Evolutionary conservation across 306 rosid species (phyloP).

Genomic region (Erythrophleum fordii): DNA sequence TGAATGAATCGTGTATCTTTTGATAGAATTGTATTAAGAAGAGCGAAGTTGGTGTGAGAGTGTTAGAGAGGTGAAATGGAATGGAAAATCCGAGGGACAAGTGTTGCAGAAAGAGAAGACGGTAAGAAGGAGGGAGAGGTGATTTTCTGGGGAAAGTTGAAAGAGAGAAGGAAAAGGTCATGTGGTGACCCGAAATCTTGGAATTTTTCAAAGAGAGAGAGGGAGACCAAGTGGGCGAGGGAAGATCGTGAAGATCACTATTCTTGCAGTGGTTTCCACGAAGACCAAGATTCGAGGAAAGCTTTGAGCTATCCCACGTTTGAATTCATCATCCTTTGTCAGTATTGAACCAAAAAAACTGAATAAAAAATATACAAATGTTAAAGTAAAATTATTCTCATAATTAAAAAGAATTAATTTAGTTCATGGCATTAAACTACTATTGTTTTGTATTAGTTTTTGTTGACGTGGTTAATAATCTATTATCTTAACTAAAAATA

Average conservation of each 20-base stretch:
- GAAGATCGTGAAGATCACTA: constrained; percentile 52
- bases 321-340: neutral
- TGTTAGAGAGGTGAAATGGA: constrained; percentile 27
- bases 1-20: neutral
- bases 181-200: constrained; percentile 74
- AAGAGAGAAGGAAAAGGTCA: constrained; percentile 63
- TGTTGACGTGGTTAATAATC: no score
- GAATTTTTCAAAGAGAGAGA: constrained; percentile 34
- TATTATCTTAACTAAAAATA: no score
- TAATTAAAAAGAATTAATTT: no score
- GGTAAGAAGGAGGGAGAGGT: neutral
- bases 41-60: neutral
- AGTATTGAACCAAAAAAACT: neutral
- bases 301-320: neutral
- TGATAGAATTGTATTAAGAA: neutral
- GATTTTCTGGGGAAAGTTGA: constrained; percentile 32
- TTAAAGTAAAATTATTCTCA: no score
- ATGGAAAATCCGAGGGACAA: constrained; percentile 11
- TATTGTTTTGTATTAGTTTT: no score
- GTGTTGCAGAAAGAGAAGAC: constrained; percentile 46
- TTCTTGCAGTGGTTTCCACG: constrained; percentile 48
- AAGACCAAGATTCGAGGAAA: constrained; percentile 49
- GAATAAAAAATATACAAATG: neutral
- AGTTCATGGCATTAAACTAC: no score
- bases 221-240: constrained; percentile 17